Evolutionary conservation across 1,284 basidiomycete species (phyloP).

Genomic region (Ceratobasidium sp.): DNA sequence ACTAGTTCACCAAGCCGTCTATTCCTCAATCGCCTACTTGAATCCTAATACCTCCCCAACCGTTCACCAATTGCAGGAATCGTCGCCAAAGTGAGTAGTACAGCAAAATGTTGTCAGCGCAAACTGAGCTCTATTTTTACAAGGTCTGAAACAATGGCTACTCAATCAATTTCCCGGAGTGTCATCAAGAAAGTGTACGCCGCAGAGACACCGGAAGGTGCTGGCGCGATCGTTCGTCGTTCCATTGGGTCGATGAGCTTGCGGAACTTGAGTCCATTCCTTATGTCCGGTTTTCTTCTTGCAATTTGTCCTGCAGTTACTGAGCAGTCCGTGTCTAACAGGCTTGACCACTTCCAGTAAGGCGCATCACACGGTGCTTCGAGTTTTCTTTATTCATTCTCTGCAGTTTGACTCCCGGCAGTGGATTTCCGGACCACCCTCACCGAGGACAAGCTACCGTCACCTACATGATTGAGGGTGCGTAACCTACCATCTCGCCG

Average conservation of each 20-base stretch:
- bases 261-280: constrained; percentile 88
- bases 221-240: constrained; percentile 87
- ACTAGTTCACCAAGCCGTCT: constrained; percentile 19
- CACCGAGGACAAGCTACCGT: constrained; percentile 90
- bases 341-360: constrained; percentile 80
- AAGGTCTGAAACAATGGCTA: constrained; percentile 20
- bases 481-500: background rate
- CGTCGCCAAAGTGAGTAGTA: background rate
- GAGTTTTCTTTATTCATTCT: constrained; percentile 42
- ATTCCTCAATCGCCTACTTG: constrained; percentile 26
- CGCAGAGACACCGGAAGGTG: constrained; percentile 89
- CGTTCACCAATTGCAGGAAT: background rate
- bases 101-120: background rate
- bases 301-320: background rate
- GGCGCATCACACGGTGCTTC: constrained; percentile 70
- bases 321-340: constrained; percentile 18
- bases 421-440: constrained; percentile 79
- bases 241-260: constrained; percentile 85
- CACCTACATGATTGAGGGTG: constrained; percentile 90
- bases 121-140: background rate
- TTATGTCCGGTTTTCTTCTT: constrained; percentile 69
- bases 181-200: constrained; percentile 83
- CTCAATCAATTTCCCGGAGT: constrained; percentile 67
- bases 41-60: background rate
- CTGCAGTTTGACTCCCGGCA: constrained; percentile 63